These are phyloP conservation scores for Epichloe sylvatica DNA, from an alignment of 2,329 filamentous ascomycete species.

Conservation along the genomic window DNA sequence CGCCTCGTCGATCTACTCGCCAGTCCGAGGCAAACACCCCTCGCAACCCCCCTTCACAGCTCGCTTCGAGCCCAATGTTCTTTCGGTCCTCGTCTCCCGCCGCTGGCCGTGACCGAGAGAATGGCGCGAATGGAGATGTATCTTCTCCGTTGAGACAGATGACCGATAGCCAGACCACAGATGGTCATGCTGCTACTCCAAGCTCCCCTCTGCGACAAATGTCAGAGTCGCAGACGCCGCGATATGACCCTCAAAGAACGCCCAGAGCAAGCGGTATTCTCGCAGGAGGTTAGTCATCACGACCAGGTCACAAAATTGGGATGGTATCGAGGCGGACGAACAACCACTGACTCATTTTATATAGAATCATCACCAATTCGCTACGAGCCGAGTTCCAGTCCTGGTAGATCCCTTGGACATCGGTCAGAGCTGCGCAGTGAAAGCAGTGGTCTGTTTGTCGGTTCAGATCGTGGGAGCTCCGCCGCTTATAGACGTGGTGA, in stretches of 20 bases:
- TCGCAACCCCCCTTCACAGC: constrained; percentile 34
- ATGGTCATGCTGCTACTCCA: constrained; percentile 24
- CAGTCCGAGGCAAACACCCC: constrained; percentile 25
- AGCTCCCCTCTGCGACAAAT: constrained; percentile 48
- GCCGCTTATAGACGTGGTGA: constrained; percentile 54
- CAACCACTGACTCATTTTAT: constrained; percentile 5
- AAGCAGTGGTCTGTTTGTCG: constrained; percentile 75
- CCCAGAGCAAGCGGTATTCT: constrained; percentile 50
- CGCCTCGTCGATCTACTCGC: constrained; percentile 27
- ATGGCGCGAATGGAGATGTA: constrained; percentile 22
- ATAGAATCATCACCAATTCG: constrained; percentile 83
- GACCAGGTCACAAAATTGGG: background rate
- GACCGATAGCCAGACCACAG: constrained; percentile 41
- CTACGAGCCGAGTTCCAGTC: constrained; percentile 83
- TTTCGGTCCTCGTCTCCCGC: constrained; percentile 41
- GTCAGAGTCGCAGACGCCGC: constrained; percentile 40
- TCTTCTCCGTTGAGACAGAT: constrained; percentile 44
- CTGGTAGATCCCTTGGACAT: constrained; percentile 47
- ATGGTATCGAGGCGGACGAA: background rate
- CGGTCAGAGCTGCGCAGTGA: constrained; percentile 67
- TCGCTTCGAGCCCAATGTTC: constrained; percentile 69
- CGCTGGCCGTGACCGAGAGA: constrained; percentile 12
- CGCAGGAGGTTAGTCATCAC: constrained; percentile 43
- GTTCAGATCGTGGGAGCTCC: constrained; percentile 45
- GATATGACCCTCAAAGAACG: constrained; percentile 46